Evolutionary conservation across 257 asterid species (phyloP).

Genomic region (Eustoma russellianum): DNA sequence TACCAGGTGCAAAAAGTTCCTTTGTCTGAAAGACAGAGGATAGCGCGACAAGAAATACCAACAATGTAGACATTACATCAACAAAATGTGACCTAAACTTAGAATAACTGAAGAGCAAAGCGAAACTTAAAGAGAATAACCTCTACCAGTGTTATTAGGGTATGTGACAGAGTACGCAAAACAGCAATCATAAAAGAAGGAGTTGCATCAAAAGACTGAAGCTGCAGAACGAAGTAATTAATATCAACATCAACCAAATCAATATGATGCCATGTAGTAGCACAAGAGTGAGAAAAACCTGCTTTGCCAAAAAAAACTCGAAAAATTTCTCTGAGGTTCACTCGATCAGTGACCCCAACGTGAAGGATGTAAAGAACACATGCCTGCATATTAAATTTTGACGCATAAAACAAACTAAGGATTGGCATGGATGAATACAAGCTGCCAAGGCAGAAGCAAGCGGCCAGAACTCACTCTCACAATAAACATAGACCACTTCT

Average conservation of each 20-base stretch:
- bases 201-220: slow-evolving; percentile 67
- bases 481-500: neutral
- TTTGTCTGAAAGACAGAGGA: no score
- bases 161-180: slow-evolving; percentile 71
- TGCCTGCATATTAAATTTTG: slow-evolving; percentile 57
- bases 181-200: slow-evolving; percentile 89
- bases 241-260: neutral
- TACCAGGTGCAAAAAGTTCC: no score
- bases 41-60: no score
- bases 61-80: no score
- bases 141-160: slow-evolving; percentile 89
- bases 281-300: slow-evolving; percentile 49
- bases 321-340: slow-evolving; percentile 89
- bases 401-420: slow-evolving; percentile 7
- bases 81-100: no score
- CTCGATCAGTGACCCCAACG: slow-evolving; percentile 94
- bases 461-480: neutral
- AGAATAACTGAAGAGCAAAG: no score
- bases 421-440: no score
- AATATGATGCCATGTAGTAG: slow-evolving; percentile 1
- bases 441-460: neutral
- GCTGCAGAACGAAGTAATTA: slow-evolving; percentile 48
- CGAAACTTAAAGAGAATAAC: slow-evolving; percentile 16
- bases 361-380: slow-evolving; percentile 84
- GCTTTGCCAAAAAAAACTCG: slow-evolving; percentile 75